phyloP scores from a whole-genome alignment of 805 yeast genomes.

The Zygosaccharomyces siamensis region DNA sequence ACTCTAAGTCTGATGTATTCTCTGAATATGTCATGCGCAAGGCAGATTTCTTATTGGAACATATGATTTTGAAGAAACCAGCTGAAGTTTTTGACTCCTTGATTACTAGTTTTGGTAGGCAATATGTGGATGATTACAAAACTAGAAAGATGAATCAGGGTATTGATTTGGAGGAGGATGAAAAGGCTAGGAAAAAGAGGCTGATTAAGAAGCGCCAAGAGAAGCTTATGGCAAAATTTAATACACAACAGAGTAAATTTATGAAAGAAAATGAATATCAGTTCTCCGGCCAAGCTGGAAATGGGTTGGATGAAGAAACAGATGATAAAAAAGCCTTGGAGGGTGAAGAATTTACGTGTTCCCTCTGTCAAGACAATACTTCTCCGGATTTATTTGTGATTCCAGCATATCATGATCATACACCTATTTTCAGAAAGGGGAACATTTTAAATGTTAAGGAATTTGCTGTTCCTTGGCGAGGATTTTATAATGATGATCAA shows the following conservation, averaged over 20 bases:
- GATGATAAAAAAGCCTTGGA: constrained; percentile 33
- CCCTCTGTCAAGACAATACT: constrained; percentile 54
- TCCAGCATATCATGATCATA: constrained; percentile 46
- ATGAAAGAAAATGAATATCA: constrained; percentile 47
- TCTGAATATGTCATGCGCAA: constrained; percentile 46
- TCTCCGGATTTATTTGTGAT: constrained; percentile 50
- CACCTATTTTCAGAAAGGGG: constrained; percentile 47
- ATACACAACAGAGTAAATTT: constrained; percentile 70
- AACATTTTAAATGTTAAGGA: constrained; percentile 28
- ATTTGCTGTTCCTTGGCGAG: constrained; percentile 29
- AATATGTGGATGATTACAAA: constrained; percentile 46
- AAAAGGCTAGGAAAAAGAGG: constrained; percentile 49
- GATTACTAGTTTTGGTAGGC: constrained; percentile 53
- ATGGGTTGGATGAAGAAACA: constrained; percentile 36
- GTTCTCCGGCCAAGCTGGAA: constrained; percentile 17
- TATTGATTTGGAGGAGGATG: constrained; percentile 44
- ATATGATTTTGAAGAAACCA: constrained; percentile 44
- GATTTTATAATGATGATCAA: constrained; percentile 28
- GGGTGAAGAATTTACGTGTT: constrained; percentile 42
- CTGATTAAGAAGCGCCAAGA: constrained; percentile 59
- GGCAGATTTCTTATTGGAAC: constrained; percentile 53
- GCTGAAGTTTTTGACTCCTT: constrained; percentile 48
- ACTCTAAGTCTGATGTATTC: constrained; percentile 39
- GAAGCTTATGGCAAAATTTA: constrained; percentile 57
- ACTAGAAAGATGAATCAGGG: constrained; percentile 42